phyloP scores from a whole-genome alignment of 306 rosid species.

The Fragaria nilgerrensis region DNA sequence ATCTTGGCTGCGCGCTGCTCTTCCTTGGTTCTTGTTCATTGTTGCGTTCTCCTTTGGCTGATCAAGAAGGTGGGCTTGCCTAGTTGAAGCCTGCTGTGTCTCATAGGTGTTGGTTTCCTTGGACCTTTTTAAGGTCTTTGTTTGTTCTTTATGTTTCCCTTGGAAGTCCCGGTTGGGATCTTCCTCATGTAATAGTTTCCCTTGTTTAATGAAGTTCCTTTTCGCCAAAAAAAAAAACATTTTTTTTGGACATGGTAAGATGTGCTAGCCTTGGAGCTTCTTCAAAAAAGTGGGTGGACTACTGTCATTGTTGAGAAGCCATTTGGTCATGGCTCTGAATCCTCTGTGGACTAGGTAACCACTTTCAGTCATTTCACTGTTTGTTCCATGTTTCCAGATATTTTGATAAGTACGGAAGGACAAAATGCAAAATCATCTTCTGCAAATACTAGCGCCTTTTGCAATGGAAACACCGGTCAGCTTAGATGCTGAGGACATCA shows the following conservation, averaged over 20 bases:
- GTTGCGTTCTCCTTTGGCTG: too few relatives aligned
- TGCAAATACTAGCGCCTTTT: slow-evolving; percentile 88
- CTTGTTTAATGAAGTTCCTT: too few relatives aligned
- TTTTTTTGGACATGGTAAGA: slow-evolving; percentile 79
- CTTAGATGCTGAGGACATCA: slow-evolving; percentile 89
- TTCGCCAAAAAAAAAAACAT: too few relatives aligned
- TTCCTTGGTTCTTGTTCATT: too few relatives aligned
- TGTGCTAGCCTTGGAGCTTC: slow-evolving; percentile 81
- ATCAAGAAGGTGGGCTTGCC: too few relatives aligned
- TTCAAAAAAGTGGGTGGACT: slow-evolving; percentile 79
- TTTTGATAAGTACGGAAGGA: slow-evolving; percentile 84
- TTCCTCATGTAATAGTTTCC: too few relatives aligned
- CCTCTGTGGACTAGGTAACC: slow-evolving; percentile 71
- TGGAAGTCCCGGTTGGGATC: too few relatives aligned
- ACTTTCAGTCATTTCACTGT: slow-evolving; percentile 21
- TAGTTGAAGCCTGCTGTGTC: too few relatives aligned
- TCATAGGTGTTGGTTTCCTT: too few relatives aligned
- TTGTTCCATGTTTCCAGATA: slow-evolving; percentile 48
- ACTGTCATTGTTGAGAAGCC: slow-evolving; percentile 98
- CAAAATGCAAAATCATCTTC: slow-evolving; percentile 96
- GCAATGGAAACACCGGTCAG: slow-evolving; percentile 99
- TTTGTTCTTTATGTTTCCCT: too few relatives aligned
- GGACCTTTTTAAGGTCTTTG: too few relatives aligned
- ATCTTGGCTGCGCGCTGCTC: too few relatives aligned
- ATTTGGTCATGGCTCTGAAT: slow-evolving; percentile 79